Percentiles rank a stretch among this genome's conserved stretches.
phyloP scores from a whole-genome alignment of 768 basidiomycete species.

The Pleurotus citrinopileatus region DNA sequence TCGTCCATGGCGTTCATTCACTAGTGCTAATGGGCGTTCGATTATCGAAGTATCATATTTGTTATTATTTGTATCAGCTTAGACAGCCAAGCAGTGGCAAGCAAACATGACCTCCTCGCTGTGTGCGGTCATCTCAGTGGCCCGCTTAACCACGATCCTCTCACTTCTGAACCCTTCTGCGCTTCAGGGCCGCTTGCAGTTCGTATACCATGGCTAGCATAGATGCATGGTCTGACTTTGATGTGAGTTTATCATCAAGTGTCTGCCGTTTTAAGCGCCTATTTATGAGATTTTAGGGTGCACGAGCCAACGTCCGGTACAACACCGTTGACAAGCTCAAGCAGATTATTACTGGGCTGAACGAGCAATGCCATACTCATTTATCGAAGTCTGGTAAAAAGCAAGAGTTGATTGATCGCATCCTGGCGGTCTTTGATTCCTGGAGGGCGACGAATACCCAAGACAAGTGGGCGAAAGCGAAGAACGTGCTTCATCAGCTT shows the following conservation, averaged over 20 bases:
- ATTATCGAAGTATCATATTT: conserved; percentile 3
- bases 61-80: background rate
- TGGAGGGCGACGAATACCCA: conserved; percentile 56
- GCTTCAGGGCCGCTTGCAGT: conserved; percentile 5
- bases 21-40: conserved; percentile 9
- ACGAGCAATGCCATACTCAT: conserved; percentile 70
- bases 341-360: conserved; percentile 73
- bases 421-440: conserved; percentile 52
- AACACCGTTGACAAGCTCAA: conserved; percentile 88
- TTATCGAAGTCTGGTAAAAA: conserved; percentile 81
- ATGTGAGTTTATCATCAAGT: conserved; percentile 40
- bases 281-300: conserved; percentile 39
- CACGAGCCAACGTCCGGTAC: conserved; percentile 67
- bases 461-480: conserved; percentile 71
- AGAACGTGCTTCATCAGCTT: conserved; percentile 65
- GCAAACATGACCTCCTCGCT: background rate
- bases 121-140: background rate
- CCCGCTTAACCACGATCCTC: conserved; percentile 6
- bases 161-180: conserved; percentile 1
- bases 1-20: conserved; percentile 28
- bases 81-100: background rate
- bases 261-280: conserved; percentile 15
- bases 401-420: conserved; percentile 82
- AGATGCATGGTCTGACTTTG: conserved; percentile 72
- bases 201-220: conserved; percentile 51